Evolutionary conservation across 768 basidiomycete species (phyloP).

Genomic region (Cystobasidium ongulense): DNA sequence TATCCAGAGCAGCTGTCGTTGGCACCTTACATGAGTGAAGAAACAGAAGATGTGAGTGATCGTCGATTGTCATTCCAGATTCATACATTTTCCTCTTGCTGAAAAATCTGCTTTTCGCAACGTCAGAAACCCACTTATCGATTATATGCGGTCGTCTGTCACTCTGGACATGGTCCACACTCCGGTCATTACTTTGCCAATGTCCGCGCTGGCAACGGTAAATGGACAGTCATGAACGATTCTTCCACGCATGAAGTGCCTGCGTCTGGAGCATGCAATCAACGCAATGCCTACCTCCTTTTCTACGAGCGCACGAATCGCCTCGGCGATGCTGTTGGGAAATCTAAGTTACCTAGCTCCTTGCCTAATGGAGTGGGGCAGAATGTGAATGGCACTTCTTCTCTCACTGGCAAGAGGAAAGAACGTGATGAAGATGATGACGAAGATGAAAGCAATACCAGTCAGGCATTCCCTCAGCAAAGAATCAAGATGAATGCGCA

Average conservation of each 20-base stretch:
- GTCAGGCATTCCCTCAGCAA: slow-evolving; percentile 5
- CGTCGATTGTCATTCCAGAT: background rate
- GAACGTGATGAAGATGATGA: slow-evolving; percentile 13
- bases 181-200: slow-evolving; percentile 91
- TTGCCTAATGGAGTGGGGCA: background rate
- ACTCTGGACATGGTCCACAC: slow-evolving; percentile 84
- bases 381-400: background rate
- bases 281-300: slow-evolving; percentile 81
- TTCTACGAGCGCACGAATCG: slow-evolving; percentile 72
- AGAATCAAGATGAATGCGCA: background rate
- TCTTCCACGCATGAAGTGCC: slow-evolving; percentile 54
- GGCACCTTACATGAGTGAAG: slow-evolving; percentile 69
- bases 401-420: slow-evolving; percentile 13
- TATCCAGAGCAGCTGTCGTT: slow-evolving; percentile 70
- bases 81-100: background rate
- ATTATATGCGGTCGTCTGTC: slow-evolving; percentile 83
- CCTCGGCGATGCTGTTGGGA: slow-evolving; percentile 16
- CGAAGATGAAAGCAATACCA: background rate
- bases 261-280: slow-evolving; percentile 50
- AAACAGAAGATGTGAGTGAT: slow-evolving; percentile 49
- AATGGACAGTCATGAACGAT: slow-evolving; percentile 94
- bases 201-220: slow-evolving; percentile 60
- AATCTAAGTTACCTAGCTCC: background rate
- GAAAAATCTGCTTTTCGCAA: background rate
- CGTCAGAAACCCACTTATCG: slow-evolving; percentile 65